Base-by-base conservation (phyloP, 345 rosid species). In the Linum trigynum region DNA sequence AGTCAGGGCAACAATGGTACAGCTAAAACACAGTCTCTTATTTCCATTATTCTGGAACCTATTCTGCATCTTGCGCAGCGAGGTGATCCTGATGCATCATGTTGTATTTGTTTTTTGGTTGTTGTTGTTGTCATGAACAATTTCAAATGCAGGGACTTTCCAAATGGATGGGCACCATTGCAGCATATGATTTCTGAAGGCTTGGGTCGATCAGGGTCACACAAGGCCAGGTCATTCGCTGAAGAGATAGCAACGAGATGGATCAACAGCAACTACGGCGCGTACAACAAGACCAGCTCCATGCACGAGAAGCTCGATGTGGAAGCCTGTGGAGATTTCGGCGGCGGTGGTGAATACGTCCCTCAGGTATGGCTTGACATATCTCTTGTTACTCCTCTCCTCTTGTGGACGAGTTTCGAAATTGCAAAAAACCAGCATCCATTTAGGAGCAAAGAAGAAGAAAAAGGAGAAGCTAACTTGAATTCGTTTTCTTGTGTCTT, bases 121-220 rank as follows among this genome's bases (percentile, higher is more conserved):
- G 23, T 23, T 9, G 10, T 57, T 17, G 62, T 10, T 23, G 32
- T 23, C 32, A 23, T 23, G 32, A 23, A 23, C 32, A 50, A 57
- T n/a, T 37, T 32, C 55, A 36, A 60, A 6, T 9, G 57, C 77
- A 94, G 97, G 97, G 99, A 94, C 74, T 87, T 63, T 72, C 97
- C 96, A 12, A 94, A 88, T 38, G 97, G 97, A 55, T 94, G 97
- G 99, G 85, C 97, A 1, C 96, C 99, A 5, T 75, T 85, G 38
- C 96, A 94, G 57, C 97, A 81, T 70, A 74, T 83, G 82, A 85
- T 90, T 56, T 87, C 79, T 50, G 92, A 86, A 73, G 97, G 97
- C 38, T 75, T 92, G 5, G 72, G 73, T 11, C 80, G 78, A 69
- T 88, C 98, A 0, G 72, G 68, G 65, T 66, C 75, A 59, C 41